Evolutionary conservation across 2,329 filamentous ascomycete genomes (phyloP).

Genomic region (Hymenoscyphus linearis): DNA sequence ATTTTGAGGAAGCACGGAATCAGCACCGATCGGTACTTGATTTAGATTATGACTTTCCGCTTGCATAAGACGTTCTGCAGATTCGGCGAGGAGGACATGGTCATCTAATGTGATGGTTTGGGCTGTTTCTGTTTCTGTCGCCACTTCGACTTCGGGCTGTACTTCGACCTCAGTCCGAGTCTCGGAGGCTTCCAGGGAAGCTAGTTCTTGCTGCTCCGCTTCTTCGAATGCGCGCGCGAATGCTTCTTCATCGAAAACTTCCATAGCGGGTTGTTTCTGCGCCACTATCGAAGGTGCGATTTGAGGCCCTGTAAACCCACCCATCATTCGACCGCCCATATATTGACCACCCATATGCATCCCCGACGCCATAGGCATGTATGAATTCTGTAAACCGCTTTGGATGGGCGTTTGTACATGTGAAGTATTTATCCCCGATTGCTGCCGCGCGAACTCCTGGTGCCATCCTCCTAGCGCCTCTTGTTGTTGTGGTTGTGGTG

Average conservation of each 20-base stretch:
- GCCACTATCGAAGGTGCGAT: conserved; percentile 10
- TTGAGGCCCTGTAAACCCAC: conserved; percentile 14
- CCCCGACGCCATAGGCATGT: background rate
- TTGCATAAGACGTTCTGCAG: background rate
- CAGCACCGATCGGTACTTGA: conserved; percentile 28
- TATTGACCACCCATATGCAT: background rate
- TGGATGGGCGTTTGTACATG: conserved; percentile 9
- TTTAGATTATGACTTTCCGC: background rate
- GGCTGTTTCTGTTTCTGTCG: background rate
- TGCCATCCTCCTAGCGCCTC: conserved; percentile 43
- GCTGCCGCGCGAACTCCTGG: conserved; percentile 47
- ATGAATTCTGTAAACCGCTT: background rate
- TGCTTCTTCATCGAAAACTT: conserved; percentile 47
- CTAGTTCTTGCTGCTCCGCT: conserved; percentile 14
- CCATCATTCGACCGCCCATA: conserved; percentile 3
- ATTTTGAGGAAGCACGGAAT: conserved; percentile 27
- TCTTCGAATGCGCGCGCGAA: conserved; percentile 48
- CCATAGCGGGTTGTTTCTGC: conserved; percentile 32
- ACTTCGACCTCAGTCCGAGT: conserved; percentile 2
- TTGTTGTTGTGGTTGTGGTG: conserved; percentile 18
- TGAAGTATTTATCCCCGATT: conserved; percentile 24
- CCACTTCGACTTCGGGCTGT: background rate
- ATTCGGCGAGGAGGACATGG: background rate
- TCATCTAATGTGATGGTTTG: background rate
- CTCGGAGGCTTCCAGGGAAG: conserved; percentile 7